These are phyloP conservation scores for Litchi chinensis DNA, from an alignment of 345 rosid species.

Conservation along the genomic window DNA sequence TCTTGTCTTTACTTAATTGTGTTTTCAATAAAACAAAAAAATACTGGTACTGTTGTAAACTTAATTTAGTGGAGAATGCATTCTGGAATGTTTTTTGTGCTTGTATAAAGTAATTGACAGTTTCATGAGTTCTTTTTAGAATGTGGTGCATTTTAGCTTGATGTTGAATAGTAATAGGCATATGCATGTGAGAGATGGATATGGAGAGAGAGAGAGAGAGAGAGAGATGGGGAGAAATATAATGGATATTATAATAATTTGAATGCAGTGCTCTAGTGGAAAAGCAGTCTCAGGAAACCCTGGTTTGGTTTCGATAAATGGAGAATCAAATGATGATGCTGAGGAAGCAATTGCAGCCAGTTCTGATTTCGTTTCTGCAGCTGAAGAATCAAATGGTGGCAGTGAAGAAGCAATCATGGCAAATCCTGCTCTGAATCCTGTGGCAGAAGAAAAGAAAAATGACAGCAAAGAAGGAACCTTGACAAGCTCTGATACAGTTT, in stretches of 20 bases:
- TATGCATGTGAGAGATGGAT: not conserved
- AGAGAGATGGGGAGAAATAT: not conserved
- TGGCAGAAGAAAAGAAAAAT: conserved; percentile 17
- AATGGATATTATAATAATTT: conserved; percentile 14
- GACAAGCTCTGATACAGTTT: conserved; percentile 18
- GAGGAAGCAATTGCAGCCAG: conserved; percentile 1
- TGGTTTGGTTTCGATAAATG: conserved; percentile 18
- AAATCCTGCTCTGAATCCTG: conserved; percentile 18
- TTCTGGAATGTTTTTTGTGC: not conserved
- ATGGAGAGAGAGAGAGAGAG: not conserved
- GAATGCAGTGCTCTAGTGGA: conserved; percentile 35
- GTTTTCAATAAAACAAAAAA: not conserved
- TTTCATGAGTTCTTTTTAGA: not conserved
- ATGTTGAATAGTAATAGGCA: not conserved
- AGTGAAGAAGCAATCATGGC: conserved; percentile 1
- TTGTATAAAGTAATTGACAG: not conserved
- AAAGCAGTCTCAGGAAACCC: conserved; percentile 11
- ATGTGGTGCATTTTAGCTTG: not conserved
- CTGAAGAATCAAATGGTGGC: conserved; percentile 18
- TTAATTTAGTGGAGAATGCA: not conserved
- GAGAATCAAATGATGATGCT: not conserved
- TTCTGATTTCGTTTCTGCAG: conserved; percentile 6
- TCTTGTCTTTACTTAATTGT: not conserved
- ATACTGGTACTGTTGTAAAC: not conserved
- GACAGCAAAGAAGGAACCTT: conserved; percentile 13